Evolutionary conservation across 2,329 filamentous ascomycete species (phyloP).

Genomic region (Aspergillus eucalypticola): DNA sequence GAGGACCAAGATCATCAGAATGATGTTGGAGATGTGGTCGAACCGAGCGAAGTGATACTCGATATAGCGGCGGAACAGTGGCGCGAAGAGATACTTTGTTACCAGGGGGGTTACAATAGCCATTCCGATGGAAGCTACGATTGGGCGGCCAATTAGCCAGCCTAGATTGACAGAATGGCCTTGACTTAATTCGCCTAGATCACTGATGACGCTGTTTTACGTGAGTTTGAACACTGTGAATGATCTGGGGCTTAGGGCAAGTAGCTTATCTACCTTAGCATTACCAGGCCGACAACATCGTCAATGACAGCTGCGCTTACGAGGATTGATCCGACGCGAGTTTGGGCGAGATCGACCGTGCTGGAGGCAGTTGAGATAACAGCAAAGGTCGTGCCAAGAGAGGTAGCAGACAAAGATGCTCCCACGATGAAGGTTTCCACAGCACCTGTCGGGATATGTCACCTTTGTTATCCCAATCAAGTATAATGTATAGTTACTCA

Average conservation of each 20-base stretch:
- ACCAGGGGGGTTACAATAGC: slow-evolving; percentile 37
- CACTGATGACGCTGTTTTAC: slow-evolving; percentile 34
- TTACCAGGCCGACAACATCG: slow-evolving; percentile 49
- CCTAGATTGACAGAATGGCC: slow-evolving; percentile 31
- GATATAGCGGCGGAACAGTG: slow-evolving; percentile 37
- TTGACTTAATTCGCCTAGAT: slow-evolving; percentile 25
- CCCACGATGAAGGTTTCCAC: slow-evolving; percentile 38
- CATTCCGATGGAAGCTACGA: slow-evolving; percentile 41
- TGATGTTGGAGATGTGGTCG: slow-evolving; percentile 37
- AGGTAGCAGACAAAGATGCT: slow-evolving; percentile 32
- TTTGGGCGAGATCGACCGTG: slow-evolving; percentile 45
- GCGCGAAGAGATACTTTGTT: slow-evolving; percentile 43
- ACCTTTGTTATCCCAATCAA: not conserved
- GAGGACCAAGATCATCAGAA: slow-evolving; percentile 39
- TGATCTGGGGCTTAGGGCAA: not conserved
- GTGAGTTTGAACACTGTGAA: too few relatives aligned
- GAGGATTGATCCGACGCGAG: slow-evolving; percentile 47
- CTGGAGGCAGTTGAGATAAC: slow-evolving; percentile 33
- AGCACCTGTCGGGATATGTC: slow-evolving; percentile 20
- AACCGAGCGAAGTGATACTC: slow-evolving; percentile 37
- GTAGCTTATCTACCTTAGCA: slow-evolving; percentile 23
- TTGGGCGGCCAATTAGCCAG: slow-evolving; percentile 42
- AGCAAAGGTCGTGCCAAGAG: slow-evolving; percentile 34
- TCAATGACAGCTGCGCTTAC: slow-evolving; percentile 52
- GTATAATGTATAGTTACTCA: slow-evolving; percentile 6